phyloP scores from a whole-genome alignment of 108 stramenopile genomes.

The Chaetoceros tenuissimus region DNA sequence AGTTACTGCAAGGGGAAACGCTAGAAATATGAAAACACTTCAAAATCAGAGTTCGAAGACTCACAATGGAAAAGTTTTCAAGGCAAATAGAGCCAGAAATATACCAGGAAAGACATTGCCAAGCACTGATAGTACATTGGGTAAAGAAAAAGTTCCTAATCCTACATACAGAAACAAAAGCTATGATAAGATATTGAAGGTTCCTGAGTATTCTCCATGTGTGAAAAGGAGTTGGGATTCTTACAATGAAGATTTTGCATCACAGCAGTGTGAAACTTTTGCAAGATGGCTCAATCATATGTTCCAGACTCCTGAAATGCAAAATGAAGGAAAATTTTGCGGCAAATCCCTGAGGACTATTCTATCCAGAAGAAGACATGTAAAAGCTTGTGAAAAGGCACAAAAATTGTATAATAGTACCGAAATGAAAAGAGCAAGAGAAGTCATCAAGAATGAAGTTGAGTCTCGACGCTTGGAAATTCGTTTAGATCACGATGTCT shows the following conservation, averaged over 20 bases:
- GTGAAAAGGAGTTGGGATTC: conserved; percentile 2
- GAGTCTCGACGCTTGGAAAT: conserved; percentile 61
- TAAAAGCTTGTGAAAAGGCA: conserved; percentile 23
- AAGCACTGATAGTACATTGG: not conserved
- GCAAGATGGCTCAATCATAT: conserved; percentile 10
- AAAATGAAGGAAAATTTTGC: conserved; percentile 15
- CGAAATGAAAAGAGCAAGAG: conserved; percentile 25
- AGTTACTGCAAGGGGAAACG: conserved; percentile 9
- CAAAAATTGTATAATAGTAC: conserved; percentile 31
- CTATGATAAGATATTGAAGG: not conserved
- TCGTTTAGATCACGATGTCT: conserved; percentile 72
- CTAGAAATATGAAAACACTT: not conserved
- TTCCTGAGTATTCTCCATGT: not conserved
- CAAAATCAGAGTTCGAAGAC: too few species aligned
- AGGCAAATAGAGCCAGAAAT: not conserved
- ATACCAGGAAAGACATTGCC: not conserved
- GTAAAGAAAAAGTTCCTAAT: not conserved
- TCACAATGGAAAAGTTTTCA: too few species aligned
- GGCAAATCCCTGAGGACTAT: conserved; percentile 20
- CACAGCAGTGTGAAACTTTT: not conserved
- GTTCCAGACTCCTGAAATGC: conserved; percentile 7
- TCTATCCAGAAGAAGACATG: conserved; percentile 31
- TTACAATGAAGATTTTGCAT: not conserved
- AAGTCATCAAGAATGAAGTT: conserved; percentile 53
- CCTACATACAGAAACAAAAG: not conserved